Base-by-base conservation (phyloP, 768 basidiomycete species). In the Termitomyces sp. region DNA sequence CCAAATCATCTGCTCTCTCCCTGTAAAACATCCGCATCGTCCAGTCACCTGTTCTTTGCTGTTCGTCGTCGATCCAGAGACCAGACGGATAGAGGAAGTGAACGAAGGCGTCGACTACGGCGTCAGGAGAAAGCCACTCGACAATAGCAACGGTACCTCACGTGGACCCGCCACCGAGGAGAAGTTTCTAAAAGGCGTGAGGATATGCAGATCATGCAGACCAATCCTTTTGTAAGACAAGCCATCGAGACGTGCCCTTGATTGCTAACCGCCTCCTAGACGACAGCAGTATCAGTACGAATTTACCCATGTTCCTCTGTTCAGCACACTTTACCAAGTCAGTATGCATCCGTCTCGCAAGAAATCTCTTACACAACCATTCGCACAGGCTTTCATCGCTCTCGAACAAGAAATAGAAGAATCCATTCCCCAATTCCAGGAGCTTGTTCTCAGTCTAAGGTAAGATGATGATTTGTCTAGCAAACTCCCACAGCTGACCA, bases 331-430 rank as follows among this genome's bases (percentile, higher is more conserved):
- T 30, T 90, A 97, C 68, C 83, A 87, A 64, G 90, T 88, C 66
- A 33, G 71, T 61, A 3, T 10, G 44, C 48, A 7, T 35, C 38
- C 30, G 33, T 45, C 45, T 32, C 16, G 44, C 24, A 9, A n/a
- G 5, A 44, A 45, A 48, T 54, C 24, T 47, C 43, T 47, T 33
- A 11, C 49, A 44, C 43, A 43, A 44, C 40, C 32, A 20, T 10
- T 41, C 30, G 20, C 43, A 7, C 70, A 93, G 81, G 81, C 82
- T 1, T 85, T 98, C 59, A 73, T 92, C 38, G 69, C 66, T 40
- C 73, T 97, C 8, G 94, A 99, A 73, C 80, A 82, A 54, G 94
- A 98, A 63, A 94, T 98, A n/a, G 90, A 93, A 67, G 88, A 88
- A 33, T 74, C 84, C 2, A 78, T 98, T 4, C 93, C 94, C 3